Evolutionary conservation across 2,329 filamentous ascomycete species (phyloP), one percentile per base, ranked within the genome.

Genomic region (Cordyceps tenuipes): DNA sequence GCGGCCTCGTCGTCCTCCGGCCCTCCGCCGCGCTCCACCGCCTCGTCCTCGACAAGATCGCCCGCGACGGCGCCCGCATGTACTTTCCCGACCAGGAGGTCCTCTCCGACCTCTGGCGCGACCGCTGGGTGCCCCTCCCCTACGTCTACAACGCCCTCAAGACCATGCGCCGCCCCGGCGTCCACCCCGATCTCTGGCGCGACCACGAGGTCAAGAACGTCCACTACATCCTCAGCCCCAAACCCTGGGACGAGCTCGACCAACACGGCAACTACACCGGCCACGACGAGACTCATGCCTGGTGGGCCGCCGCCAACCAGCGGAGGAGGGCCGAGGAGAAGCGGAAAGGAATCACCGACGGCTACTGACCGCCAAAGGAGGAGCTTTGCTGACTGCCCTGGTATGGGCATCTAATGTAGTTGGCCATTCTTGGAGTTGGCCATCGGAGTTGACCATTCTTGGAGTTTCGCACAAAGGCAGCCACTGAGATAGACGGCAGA

Each of bases 101-200:
- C 52, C 75, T 86, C 21, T 78, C 79, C 3, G 78, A 81, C 53
- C 70, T 84, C 23, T 86, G 81, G 71, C 70, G 70, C 12, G 78
- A 75, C 39, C 75, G 81, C 39, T 86, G 83, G 83, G 78, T 82
- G 13, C 68, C 79, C 6, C 72, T 86, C 65, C 82, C 82, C 1
- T 86, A 85, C 65, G 72, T 79, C 15, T 86, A 85, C 69, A 86
- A 86, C 64, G 83, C 82, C 10, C 76, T 86, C 63, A 85, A 86
- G 77, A 85, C 83, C 17, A 62, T 86, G 73, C 72, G 81, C 17
- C 77, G 77, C 73, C 66, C 73, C 17, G 76, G 73, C 13, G 81
- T 84, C 34, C 83, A 86, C 66, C 69, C 71, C 31, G 67, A 71
- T 60, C 81, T 86, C 60, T 86, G 83, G 83, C 70, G 74, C 12